These are phyloP conservation scores for Alternaria sp. DNA, from an alignment of 2,329 filamentous ascomycete genomes.

Conservation along the genomic window DNA sequence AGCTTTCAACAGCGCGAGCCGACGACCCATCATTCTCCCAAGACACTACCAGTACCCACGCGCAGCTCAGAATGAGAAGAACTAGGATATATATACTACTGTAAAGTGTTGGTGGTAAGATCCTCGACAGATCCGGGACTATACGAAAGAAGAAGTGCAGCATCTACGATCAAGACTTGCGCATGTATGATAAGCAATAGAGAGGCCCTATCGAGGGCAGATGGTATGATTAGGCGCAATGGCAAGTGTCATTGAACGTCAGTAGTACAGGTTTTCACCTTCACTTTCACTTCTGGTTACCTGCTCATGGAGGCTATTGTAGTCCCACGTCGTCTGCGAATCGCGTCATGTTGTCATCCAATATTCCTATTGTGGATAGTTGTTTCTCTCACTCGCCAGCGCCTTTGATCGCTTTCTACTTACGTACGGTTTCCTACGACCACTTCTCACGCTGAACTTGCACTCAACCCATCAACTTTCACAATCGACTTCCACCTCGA, in stretches of 20 bases:
- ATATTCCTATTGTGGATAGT: background rate
- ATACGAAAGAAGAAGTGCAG: constrained; percentile 25
- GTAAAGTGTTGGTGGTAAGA: background rate
- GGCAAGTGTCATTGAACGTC: background rate
- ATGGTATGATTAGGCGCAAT: background rate
- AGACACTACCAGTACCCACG: constrained; percentile 43
- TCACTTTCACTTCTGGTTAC: constrained; percentile 3
- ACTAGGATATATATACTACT: constrained; percentile 24
- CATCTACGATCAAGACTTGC: constrained; percentile 18
- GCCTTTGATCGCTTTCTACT: background rate
- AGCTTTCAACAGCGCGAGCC: constrained; percentile 74
- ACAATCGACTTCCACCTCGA: background rate
- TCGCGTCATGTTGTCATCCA: background rate
- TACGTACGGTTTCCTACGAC: background rate
- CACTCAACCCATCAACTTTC: background rate
- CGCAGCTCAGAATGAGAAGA: constrained; percentile 36
- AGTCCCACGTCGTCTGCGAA: background rate
- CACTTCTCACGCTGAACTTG: background rate
- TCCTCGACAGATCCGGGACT: constrained; percentile 13
- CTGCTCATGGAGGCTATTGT: background rate
- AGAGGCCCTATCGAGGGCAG: background rate
- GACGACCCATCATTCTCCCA: constrained; percentile 75
- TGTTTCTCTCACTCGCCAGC: background rate
- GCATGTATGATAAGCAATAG: constrained; percentile 15
- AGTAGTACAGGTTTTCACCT: constrained; percentile 3